Conservation (phyloP, 2,329 filamentous ascomycete genomes). For the Monosporascus ibericus region DNA sequence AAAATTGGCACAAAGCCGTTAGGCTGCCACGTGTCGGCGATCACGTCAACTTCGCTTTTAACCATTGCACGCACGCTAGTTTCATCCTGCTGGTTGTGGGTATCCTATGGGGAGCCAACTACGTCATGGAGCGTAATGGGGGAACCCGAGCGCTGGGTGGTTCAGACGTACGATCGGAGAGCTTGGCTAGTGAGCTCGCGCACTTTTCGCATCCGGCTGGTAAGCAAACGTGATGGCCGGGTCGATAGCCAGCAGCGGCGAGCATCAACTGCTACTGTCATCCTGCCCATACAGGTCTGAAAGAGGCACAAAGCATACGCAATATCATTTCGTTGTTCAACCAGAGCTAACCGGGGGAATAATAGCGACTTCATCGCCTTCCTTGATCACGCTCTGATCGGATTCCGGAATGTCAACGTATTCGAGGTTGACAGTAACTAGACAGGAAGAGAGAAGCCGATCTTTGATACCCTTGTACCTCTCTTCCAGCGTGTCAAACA, state of each 20-base stretch:
- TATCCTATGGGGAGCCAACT: slow-evolving; percentile 4
- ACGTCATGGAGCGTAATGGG: slow-evolving; percentile 6
- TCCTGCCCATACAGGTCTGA: background rate
- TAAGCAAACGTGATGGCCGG: background rate
- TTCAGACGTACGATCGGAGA: slow-evolving; percentile 16
- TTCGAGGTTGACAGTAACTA: slow-evolving; percentile 74
- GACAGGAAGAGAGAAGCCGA: slow-evolving; percentile 64
- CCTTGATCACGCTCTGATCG: slow-evolving; percentile 49
- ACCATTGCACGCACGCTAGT: slow-evolving; percentile 24
- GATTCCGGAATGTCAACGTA: slow-evolving; percentile 64
- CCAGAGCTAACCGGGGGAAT: slow-evolving; percentile 87
- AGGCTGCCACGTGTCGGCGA: slow-evolving; percentile 32
- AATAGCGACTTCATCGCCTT: slow-evolving; percentile 78
- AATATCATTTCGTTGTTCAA: slow-evolving; percentile 32
- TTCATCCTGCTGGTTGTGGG: slow-evolving; percentile 14
- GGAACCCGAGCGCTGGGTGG: slow-evolving; percentile 21
- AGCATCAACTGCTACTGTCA: slow-evolving; percentile 13
- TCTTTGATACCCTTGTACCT: slow-evolving; percentile 63
- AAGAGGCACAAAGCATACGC: background rate
- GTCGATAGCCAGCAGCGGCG: slow-evolving; percentile 1
- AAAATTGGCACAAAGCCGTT: slow-evolving; percentile 29
- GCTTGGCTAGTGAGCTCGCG: background rate
- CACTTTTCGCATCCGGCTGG: background rate
- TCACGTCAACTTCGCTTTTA: slow-evolving; percentile 29
- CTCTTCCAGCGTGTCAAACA: slow-evolving; percentile 64